Evolutionary conservation across 805 yeast genomes (phyloP).

Genomic region (Ogataea nonfermentans): DNA sequence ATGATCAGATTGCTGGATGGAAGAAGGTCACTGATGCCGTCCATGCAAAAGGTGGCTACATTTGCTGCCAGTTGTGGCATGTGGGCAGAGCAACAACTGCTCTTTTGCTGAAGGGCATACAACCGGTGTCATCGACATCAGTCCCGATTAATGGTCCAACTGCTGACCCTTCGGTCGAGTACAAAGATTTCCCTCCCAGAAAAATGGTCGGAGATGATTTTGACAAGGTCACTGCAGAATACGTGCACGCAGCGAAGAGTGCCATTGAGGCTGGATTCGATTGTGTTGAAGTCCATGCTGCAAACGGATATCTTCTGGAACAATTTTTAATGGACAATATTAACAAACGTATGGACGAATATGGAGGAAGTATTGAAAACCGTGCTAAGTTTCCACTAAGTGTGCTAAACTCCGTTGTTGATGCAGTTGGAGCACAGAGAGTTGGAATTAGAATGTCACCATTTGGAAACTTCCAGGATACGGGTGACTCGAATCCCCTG

Average conservation of each 20-base stretch:
- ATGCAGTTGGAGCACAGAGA: constrained; percentile 50
- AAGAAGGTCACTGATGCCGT: constrained; percentile 42
- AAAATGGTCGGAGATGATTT: constrained; percentile 34
- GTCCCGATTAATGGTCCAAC: constrained; percentile 34
- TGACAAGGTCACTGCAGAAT: constrained; percentile 47
- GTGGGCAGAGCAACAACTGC: constrained; percentile 41
- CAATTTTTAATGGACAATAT: constrained; percentile 38
- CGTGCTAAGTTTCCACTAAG: constrained; percentile 41
- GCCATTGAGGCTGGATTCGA: constrained; percentile 42
- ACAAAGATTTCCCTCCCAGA: constrained; percentile 22
- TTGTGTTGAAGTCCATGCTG: constrained; percentile 41
- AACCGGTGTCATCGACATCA: constrained; percentile 40
- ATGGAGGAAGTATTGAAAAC: constrained; percentile 44
- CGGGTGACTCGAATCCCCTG: constrained; percentile 37
- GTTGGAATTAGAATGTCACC: constrained; percentile 52
- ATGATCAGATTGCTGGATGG: constrained; percentile 48
- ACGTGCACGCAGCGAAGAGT: constrained; percentile 42
- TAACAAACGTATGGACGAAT: constrained; percentile 42
- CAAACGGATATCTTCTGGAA: constrained; percentile 41
- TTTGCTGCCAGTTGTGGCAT: constrained; percentile 50
- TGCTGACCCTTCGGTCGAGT: constrained; percentile 1
- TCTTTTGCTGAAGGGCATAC: constrained; percentile 32
- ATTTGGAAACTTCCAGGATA: constrained; percentile 39
- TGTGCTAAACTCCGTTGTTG: constrained; percentile 49
- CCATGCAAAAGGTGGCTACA: constrained; percentile 46